Percentiles rank a stretch among this genome's conserved stretches.
Evolutionary conservation across 208 protist species (phyloP).

Genomic region (Trypanosoma caninum): DNA sequence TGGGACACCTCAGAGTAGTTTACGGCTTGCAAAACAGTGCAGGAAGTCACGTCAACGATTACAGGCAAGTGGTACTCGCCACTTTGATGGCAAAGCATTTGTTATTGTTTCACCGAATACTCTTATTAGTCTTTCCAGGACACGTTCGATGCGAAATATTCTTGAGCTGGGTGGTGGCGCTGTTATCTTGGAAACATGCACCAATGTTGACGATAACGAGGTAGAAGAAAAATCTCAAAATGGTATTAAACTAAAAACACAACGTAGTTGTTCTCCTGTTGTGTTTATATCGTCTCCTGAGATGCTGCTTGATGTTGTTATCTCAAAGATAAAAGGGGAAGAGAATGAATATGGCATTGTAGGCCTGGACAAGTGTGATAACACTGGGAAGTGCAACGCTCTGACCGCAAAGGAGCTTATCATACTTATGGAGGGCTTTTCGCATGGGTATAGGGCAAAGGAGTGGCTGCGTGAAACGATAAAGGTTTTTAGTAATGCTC

Average conservation of each 20-base stretch:
- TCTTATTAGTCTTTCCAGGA: background rate
- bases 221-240: too few species aligned
- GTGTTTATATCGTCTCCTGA: background rate
- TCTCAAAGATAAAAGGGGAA: background rate
- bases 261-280: too few species aligned
- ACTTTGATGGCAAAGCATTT: constrained; percentile 27
- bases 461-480: background rate
- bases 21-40: constrained; percentile 32
- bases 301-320: constrained; percentile 11
- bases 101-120: constrained; percentile 18
- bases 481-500: background rate
- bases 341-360: background rate
- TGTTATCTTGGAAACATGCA: background rate
- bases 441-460: background rate
- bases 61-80: constrained; percentile 20
- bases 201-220: background rate
- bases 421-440: constrained; percentile 1
- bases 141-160: constrained; percentile 15
- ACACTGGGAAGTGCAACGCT: background rate
- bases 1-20: constrained; percentile 12
- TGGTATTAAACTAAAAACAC: too few species aligned
- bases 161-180: constrained; percentile 19
- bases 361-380: background rate
- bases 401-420: constrained; percentile 1
- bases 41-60: constrained; percentile 16